A percentile compares a stretch with the other conserved stretches of the same genome.
Evolutionary conservation across 345 rosid species (phyloP).

Genomic region (Turritis glabra): DNA sequence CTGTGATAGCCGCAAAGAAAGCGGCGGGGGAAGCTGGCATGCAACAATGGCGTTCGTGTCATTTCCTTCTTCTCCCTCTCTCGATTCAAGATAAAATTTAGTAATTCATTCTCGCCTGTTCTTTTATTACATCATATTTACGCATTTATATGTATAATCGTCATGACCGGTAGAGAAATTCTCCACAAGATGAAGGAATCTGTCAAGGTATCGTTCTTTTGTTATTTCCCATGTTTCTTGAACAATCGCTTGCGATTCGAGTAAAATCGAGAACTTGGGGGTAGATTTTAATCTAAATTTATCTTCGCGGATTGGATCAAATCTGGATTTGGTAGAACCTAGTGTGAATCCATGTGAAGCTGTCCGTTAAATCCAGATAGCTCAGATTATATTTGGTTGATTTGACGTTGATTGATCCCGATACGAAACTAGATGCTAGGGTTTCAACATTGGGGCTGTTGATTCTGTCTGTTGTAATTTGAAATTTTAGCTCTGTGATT

Average conservation of each 20-base stretch:
- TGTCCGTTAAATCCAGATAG: neutral
- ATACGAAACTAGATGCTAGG: no score
- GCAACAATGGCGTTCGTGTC: conserved; percentile 33
- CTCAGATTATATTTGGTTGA: no score
- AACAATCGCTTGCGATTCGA: neutral
- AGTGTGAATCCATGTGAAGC: neutral
- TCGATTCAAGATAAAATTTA: neutral
- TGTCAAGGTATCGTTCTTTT: neutral
- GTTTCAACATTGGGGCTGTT: neutral
- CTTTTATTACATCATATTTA: neutral
- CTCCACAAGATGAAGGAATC: conserved; percentile 79
- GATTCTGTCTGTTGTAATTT: neutral
- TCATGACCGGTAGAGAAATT: conserved; percentile 73
- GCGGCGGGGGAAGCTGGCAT: conserved; percentile 39
- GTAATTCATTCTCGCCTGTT: neutral
- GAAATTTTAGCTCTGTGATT: neutral
- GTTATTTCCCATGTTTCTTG: neutral
- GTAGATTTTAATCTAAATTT: neutral
- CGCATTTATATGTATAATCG: neutral
- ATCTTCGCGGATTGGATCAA: neutral
- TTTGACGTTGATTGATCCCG: no score
- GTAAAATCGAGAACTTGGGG: neutral
- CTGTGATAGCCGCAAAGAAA: conserved; percentile 28
- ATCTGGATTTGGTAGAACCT: neutral
- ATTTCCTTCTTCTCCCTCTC: neutral